Percentiles rank a stretch among this genome's conserved stretches.
These are phyloP conservation scores for Sutorius eximius DNA, from an alignment of 1,284 basidiomycete species.

Conservation along the genomic window DNA sequence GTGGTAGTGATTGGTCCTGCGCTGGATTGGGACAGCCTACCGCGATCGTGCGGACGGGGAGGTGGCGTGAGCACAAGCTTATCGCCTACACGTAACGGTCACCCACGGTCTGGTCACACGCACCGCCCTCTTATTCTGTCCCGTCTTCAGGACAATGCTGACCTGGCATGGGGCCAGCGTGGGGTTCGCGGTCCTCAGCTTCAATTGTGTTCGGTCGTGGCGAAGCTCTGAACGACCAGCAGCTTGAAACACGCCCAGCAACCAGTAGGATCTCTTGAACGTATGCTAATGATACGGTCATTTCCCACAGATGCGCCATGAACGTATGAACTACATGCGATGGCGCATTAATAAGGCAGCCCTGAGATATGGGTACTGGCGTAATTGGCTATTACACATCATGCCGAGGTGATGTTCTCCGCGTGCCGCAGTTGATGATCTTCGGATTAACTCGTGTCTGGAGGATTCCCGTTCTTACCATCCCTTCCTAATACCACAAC, in stretches of 20 bases:
- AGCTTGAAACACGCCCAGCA: no score
- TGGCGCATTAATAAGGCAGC: neutral
- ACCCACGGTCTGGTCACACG: no score
- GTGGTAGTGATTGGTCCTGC: neutral
- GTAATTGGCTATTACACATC: neutral
- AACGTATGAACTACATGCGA: no score
- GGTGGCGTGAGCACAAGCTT: neutral
- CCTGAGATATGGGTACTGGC: neutral
- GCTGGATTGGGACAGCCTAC: neutral
- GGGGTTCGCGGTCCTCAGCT: no score
- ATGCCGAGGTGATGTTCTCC: neutral
- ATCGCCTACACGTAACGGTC: no score
- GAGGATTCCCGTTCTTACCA: neutral
- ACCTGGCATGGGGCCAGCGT: no score
- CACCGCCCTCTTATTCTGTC: no score
- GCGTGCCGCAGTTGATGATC: neutral
- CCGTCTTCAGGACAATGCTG: no score
- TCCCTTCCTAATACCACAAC: conserved; percentile 8
- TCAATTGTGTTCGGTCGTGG: no score
- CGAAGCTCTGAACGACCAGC: no score
- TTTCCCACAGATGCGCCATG: neutral
- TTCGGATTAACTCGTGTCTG: neutral
- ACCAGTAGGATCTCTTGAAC: no score
- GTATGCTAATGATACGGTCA: neutral
- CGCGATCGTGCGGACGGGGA: no score